Conservation (phyloP, 352 stramenopile genomes). For the Phytophthora palmivora region DNA sequence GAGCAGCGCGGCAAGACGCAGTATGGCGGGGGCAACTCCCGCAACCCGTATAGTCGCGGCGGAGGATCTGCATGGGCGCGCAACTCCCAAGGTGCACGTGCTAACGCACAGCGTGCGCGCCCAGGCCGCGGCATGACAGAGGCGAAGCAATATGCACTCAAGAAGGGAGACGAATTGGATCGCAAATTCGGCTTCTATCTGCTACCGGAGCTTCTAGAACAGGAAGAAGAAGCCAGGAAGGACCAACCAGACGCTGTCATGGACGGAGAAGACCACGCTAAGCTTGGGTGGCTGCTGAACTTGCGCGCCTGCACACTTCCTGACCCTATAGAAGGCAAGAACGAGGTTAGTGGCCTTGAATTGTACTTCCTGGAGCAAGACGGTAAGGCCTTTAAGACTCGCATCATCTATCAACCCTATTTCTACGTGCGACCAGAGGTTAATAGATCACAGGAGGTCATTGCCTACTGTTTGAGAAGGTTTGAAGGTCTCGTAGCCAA, state of each 20-base stretch:
- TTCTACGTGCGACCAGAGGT: conserved; percentile 93
- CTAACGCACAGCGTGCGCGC: conserved; percentile 52
- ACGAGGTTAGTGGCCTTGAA: conserved; percentile 92
- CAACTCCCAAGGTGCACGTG: conserved; percentile 75
- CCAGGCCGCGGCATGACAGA: conserved; percentile 63
- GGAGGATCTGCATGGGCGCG: conserved; percentile 69
- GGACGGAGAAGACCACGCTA: conserved; percentile 26
- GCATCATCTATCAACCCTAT: conserved; percentile 96
- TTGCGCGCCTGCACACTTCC: conserved; percentile 64
- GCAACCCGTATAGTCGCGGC: conserved; percentile 54
- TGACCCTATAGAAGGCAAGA: conserved; percentile 64
- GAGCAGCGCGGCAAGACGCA: conserved; percentile 21
- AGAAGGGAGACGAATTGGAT: conserved; percentile 75
- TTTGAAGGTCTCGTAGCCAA: conserved; percentile 91
- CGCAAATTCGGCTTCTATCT: conserved; percentile 72
- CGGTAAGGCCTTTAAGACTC: conserved; percentile 95
- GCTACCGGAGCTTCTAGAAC: conserved; percentile 63
- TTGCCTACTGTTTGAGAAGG: conserved; percentile 79
- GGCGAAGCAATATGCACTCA: conserved; percentile 60
- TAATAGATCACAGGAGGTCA: conserved; percentile 72
- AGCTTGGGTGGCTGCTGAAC: conserved; percentile 81
- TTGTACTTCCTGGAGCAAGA: conserved; percentile 96
- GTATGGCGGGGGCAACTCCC: conserved; percentile 22
- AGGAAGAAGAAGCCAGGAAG: conserved; percentile 46
- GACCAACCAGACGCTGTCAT: conserved; percentile 13